Evolutionary conservation across 2,329 filamentous ascomycete genomes (phyloP), one percentile per base, ranked within the genome.

Genomic region (Tothia fuscella): DNA sequence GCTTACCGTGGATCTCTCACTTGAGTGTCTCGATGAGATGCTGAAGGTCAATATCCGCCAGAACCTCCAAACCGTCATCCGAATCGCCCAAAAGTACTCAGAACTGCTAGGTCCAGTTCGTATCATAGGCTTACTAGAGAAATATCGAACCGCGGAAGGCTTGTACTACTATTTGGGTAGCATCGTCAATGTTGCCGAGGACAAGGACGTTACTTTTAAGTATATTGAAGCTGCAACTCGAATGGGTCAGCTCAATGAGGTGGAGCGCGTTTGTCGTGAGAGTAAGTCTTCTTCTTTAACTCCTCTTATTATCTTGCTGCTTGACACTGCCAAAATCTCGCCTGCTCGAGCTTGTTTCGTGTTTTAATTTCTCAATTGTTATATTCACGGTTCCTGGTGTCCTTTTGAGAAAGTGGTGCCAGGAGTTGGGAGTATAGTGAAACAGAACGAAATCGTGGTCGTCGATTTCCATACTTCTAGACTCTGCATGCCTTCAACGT

Each of bases 161-260:
- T 78, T 98, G 4, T 98, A 91, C 74, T 95, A 94, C 70, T 98
- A 95, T 66, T 78, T 98, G 13, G 91, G 91, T 47, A 94, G 88
- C 59, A 93, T 98, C 52, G 89, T 98, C 63, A 98, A 98, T 60
- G 71, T 98, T 36, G 93, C 85, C 44, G 86, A 96, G 61, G 91
- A 96, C 53, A 74, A 82, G 17, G 91, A 98, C 58, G 91, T 98
- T 22, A 83, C 91, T 59, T 98, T 95, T 78, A 98, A 98, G 72
- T 98, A 98, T 64, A 94, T 98, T 46, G 89, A 98, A 65, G 87
- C 91, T 43, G 91, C 93, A 24, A 94, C 88, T 19, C 83, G 80
- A 57, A 93, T 94, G 76, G 79, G 81, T 22, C 89, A 98, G 63
- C 77, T 94, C 56, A 88, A 85, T 50, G 91, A 98, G 58, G 91